These are phyloP conservation scores for Sphaerulina populicola DNA, from an alignment of 2,329 filamentous ascomycete species.

Conservation along the genomic window DNA sequence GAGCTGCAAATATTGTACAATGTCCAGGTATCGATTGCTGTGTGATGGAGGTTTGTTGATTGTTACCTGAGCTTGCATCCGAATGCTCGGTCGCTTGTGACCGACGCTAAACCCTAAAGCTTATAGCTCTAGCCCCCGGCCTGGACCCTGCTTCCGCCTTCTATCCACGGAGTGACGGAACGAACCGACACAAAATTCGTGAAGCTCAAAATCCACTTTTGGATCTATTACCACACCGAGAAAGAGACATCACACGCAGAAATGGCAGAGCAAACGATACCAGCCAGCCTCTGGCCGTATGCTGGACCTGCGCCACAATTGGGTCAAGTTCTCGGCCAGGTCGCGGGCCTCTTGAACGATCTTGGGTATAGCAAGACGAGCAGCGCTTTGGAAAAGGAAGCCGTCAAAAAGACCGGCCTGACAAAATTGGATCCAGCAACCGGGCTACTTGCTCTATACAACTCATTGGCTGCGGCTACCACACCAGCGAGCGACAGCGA, in stretches of 20 bases:
- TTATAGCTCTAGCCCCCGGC: too few species aligned
- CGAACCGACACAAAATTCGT: neutral
- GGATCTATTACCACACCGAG: neutral
- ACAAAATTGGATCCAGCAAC: constrained; percentile 1
- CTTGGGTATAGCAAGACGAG: constrained; percentile 30
- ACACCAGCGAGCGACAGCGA: constrained; percentile 12
- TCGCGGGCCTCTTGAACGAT: constrained; percentile 27
- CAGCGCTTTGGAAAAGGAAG: constrained; percentile 28
- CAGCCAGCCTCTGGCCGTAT: constrained; percentile 13
- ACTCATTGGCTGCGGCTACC: constrained; percentile 6
- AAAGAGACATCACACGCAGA: neutral
- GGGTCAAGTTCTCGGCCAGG: constrained; percentile 23
- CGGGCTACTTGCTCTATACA: constrained; percentile 24
- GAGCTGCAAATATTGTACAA: neutral
- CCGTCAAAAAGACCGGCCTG: constrained; percentile 25
- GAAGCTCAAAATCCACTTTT: neutral
- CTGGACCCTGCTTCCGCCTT: neutral
- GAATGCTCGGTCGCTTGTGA: neutral
- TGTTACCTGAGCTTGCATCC: neutral
- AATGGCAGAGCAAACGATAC: constrained; percentile 2
- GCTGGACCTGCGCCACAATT: constrained; percentile 13
- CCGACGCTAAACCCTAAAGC: too few species aligned
- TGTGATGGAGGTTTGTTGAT: neutral
- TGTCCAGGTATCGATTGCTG: neutral
- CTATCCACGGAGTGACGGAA: neutral